Evolutionary conservation across 352 stramenopile genomes (phyloP).

Genomic region (Globisporangium acanthophoron): DNA sequence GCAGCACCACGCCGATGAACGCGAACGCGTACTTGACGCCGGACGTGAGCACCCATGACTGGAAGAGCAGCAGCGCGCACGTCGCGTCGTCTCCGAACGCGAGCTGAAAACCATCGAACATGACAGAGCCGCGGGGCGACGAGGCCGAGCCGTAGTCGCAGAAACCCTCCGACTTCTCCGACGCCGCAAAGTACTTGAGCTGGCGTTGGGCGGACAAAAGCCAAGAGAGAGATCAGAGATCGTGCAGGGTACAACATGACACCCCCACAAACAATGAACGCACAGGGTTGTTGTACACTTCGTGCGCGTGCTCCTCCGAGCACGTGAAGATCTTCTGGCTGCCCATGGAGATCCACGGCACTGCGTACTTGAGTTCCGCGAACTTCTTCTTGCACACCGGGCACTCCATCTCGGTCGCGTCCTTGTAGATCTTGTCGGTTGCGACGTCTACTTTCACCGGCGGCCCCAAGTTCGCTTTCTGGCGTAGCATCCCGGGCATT

Average conservation of each 20-base stretch:
- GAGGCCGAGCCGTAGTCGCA: conserved; percentile 39
- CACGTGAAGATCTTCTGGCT: conserved; percentile 76
- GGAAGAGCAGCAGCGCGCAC: conserved; percentile 74
- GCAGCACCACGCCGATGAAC: conserved; percentile 64
- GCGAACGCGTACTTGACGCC: conserved; percentile 68
- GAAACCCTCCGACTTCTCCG: conserved; percentile 32
- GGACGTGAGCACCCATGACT: conserved; percentile 67
- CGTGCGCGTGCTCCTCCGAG: conserved; percentile 47
- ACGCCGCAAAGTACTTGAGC: conserved; percentile 32
- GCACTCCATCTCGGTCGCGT: conserved; percentile 47
- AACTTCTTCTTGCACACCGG: conserved; percentile 57
- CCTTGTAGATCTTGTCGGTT: conserved; percentile 69
- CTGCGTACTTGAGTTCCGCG: conserved; percentile 54
- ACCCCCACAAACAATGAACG: background rate
- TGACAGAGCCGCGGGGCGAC: conserved; percentile 51
- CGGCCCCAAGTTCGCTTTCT: conserved; percentile 41
- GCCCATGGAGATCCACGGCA: conserved; percentile 71
- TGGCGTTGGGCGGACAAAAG: background rate
- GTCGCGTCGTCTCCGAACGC: conserved; percentile 50
- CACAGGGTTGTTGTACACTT: conserved; percentile 46
- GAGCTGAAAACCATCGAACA: conserved; percentile 83
- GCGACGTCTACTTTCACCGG: conserved; percentile 40
- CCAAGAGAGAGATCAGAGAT: background rate
- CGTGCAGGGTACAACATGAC: background rate
- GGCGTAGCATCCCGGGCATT: background rate